These are phyloP conservation scores for Micractinium conductrix DNA, from an alignment of 139 green algal genomes.

Conservation along the genomic window DNA sequence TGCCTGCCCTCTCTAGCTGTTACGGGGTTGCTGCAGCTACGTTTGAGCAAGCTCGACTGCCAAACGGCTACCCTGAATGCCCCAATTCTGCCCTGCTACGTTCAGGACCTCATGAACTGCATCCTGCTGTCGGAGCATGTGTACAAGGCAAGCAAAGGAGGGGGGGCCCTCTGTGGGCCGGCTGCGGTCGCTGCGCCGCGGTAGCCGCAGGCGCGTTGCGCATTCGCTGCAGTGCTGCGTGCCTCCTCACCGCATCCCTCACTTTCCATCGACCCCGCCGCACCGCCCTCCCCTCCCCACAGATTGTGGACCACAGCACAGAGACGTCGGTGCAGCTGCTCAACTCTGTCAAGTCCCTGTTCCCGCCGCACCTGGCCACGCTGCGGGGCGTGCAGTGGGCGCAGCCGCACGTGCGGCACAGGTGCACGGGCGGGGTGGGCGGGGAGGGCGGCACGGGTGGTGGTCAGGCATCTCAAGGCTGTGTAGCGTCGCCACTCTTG, in stretches of 20 bases:
- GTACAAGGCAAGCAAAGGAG: constrained; percentile 39
- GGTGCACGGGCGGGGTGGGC: too few relatives aligned
- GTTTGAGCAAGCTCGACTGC: too few relatives aligned
- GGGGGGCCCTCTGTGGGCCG: too few relatives aligned
- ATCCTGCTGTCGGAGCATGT: constrained; percentile 27
- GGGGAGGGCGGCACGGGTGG: too few relatives aligned
- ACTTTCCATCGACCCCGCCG: not conserved
- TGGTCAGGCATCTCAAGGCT: too few relatives aligned
- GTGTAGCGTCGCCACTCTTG: too few relatives aligned
- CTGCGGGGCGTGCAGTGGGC: constrained; percentile 36
- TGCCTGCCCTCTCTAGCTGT: too few relatives aligned
- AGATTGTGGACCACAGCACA: constrained; percentile 36
- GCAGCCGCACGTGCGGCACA: constrained; percentile 32
- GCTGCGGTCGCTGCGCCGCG: too few relatives aligned
- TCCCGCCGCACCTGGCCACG: constrained; percentile 35
- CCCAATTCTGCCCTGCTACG: too few relatives aligned
- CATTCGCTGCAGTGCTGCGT: not conserved
- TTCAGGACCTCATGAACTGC: constrained; percentile 23
- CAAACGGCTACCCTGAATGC: too few relatives aligned
- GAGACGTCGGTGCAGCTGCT: constrained; percentile 16
- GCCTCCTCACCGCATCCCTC: not conserved
- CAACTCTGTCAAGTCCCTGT: constrained; percentile 16
- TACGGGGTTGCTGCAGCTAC: too few relatives aligned
- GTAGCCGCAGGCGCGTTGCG: too few relatives aligned
- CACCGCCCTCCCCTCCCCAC: not conserved